A percentile compares a stretch with the other conserved stretches of the same genome.
phyloP scores from a whole-genome alignment of 129 eudicot genomes.

The Arctium lappa region DNA sequence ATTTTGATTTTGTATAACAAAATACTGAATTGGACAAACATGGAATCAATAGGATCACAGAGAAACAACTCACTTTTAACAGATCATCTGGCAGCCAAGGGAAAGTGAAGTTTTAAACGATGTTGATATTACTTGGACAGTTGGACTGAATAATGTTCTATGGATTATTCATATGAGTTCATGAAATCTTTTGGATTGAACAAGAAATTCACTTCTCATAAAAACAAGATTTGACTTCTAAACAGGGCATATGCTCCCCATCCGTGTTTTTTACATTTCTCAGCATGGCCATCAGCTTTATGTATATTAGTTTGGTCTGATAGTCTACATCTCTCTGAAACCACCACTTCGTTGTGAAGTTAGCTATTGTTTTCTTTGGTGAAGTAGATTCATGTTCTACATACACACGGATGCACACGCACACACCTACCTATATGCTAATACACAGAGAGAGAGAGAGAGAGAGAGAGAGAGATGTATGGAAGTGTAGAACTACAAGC shows the following conservation, averaged over 20 bases:
- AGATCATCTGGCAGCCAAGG: neutral
- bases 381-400: neutral
- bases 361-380: neutral
- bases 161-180: neutral
- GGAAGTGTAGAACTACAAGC: too few relatives aligned
- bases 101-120: neutral
- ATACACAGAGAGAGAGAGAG: too few relatives aligned
- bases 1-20: neutral
- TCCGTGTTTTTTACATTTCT: neutral
- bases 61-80: neutral
- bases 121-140: neutral
- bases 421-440: neutral
- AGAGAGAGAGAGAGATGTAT: too few relatives aligned
- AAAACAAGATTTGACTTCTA: neutral
- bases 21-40: neutral
- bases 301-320: neutral
- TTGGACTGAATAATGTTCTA: neutral
- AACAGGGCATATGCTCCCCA: neutral
- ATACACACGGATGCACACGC: neutral
- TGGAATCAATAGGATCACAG: neutral
- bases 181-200: neutral
- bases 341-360: neutral
- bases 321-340: too few relatives aligned
- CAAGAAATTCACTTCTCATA: neutral
- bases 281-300: neutral